phyloP scores from a whole-genome alignment of 1,139 yeast species.

The Lodderomyces elongisporus region DNA sequence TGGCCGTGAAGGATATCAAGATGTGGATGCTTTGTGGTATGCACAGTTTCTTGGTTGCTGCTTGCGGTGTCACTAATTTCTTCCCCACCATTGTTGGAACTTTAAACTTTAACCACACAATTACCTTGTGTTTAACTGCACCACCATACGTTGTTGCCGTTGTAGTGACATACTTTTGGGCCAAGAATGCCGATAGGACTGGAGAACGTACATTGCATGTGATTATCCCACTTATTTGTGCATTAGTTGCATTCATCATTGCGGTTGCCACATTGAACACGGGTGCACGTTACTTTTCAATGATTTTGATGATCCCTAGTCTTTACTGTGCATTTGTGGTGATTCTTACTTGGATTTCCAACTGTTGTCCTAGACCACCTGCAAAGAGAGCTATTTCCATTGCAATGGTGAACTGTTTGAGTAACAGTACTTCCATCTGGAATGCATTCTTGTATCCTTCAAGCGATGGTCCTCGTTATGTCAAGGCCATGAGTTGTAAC shows the following conservation, averaged over 20 bases:
- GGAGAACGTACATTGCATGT: constrained; percentile 56
- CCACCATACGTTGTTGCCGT: constrained; percentile 59
- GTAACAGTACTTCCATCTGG: constrained; percentile 53
- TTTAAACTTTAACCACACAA: constrained; percentile 42
- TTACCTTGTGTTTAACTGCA: constrained; percentile 53
- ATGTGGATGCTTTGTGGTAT: constrained; percentile 44
- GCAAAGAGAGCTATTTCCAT: constrained; percentile 50
- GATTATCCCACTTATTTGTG: constrained; percentile 36
- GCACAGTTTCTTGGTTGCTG: constrained; percentile 49
- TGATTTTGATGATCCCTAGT: constrained; percentile 59
- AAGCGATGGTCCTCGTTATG: constrained; percentile 38
- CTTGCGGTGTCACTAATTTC: constrained; percentile 55
- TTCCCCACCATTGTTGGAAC: constrained; percentile 59
- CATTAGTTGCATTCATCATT: constrained; percentile 49
- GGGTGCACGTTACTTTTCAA: constrained; percentile 57
- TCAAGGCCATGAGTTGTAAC: constrained; percentile 45
- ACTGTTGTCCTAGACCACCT: constrained; percentile 49
- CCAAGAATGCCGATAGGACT: constrained; percentile 53
- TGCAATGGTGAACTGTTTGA: constrained; percentile 48
- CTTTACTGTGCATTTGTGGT: constrained; percentile 54
- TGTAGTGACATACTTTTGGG: constrained; percentile 48
- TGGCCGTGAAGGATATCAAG: constrained; percentile 41
- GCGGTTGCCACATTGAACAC: constrained; percentile 51
- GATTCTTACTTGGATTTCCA: constrained; percentile 54
- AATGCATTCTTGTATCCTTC: constrained; percentile 46